Conservation (phyloP, 192 early-diverging fungal species). For the Umbelopsis sp. region DNA sequence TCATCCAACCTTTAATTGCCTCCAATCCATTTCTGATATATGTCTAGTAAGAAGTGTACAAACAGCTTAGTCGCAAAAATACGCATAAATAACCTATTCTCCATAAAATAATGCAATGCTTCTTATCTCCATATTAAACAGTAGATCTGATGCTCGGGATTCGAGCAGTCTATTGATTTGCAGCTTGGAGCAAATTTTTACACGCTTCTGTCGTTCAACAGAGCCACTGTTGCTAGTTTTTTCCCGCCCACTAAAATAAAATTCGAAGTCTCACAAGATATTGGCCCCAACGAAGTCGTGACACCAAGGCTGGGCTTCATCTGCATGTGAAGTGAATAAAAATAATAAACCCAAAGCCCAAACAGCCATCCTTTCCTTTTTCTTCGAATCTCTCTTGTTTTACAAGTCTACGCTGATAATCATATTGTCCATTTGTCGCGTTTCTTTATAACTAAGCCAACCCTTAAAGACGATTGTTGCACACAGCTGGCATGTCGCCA, state of each 20-base stretch:
- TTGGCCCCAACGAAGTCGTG: neutral
- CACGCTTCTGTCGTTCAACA: too few relatives aligned
- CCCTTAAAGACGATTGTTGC: neutral
- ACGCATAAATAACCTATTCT: too few relatives aligned
- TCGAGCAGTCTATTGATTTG: too few relatives aligned
- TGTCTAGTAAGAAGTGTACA: too few relatives aligned
- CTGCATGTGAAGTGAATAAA: constrained; percentile 15
- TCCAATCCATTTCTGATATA: neutral
- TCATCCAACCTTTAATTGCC: neutral
- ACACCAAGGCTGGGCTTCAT: constrained; percentile 18
- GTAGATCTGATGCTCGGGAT: too few relatives aligned
- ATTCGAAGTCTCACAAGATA: constrained; percentile 15
- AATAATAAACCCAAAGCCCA: neutral
- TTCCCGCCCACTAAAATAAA: neutral
- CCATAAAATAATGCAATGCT: too few relatives aligned
- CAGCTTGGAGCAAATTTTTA: too few relatives aligned
- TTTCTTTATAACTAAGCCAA: neutral
- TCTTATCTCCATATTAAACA: too few relatives aligned
- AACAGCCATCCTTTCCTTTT: neutral
- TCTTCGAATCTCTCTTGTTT: neutral
- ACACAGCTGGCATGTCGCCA: neutral
- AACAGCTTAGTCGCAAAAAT: neutral
- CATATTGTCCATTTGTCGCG: too few relatives aligned
- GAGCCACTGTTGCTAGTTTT: too few relatives aligned
- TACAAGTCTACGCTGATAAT: too few relatives aligned